These are phyloP conservation scores for Syncephalastrum monosporum DNA, from an alignment of 371 early-diverging fungal genomes.

Conservation along the genomic window DNA sequence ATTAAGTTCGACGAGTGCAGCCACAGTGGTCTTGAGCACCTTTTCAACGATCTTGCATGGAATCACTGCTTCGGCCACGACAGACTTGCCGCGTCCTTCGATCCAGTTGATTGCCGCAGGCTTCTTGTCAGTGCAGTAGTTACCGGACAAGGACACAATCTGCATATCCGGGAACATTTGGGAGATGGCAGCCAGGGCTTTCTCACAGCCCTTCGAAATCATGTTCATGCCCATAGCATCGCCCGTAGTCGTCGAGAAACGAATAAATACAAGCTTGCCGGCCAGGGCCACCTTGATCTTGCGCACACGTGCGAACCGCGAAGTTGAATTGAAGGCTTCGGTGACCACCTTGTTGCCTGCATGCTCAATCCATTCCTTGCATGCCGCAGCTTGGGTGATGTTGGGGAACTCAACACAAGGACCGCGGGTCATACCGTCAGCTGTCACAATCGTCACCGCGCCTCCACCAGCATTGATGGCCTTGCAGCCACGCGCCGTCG, in stretches of 20 bases:
- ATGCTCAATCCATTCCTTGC: slow-evolving; percentile 76
- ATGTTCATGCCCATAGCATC: slow-evolving; percentile 99
- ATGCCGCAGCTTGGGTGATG: slow-evolving; percentile 64
- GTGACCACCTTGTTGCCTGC: slow-evolving; percentile 69
- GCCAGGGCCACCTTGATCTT: slow-evolving; percentile 84
- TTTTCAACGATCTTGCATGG: slow-evolving; percentile 75
- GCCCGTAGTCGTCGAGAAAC: slow-evolving; percentile 91
- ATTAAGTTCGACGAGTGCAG: slow-evolving; percentile 78
- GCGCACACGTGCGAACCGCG: slow-evolving; percentile 83
- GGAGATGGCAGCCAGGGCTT: slow-evolving; percentile 60
- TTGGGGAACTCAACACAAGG: slow-evolving; percentile 86
- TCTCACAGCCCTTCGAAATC: slow-evolving; percentile 95
- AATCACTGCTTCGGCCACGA: slow-evolving; percentile 85
- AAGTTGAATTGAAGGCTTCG: slow-evolving; percentile 84
- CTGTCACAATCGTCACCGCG: slow-evolving; percentile 78
- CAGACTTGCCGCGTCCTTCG: slow-evolving; percentile 95
- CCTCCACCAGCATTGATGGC: slow-evolving; percentile 91
- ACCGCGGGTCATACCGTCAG: slow-evolving; percentile 94
- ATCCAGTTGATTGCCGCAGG: slow-evolving; percentile 97
- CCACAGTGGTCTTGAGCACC: slow-evolving; percentile 87
- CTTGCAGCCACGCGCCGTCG: slow-evolving; percentile 93
- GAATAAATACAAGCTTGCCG: slow-evolving; percentile 78
- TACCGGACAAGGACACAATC: slow-evolving; percentile 85
- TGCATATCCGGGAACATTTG: slow-evolving; percentile 74
- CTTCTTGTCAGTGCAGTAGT: slow-evolving; percentile 98